phyloP scores from a whole-genome alignment of 73 alveolate genomes.

The Paraurostyla sp. region DNA sequence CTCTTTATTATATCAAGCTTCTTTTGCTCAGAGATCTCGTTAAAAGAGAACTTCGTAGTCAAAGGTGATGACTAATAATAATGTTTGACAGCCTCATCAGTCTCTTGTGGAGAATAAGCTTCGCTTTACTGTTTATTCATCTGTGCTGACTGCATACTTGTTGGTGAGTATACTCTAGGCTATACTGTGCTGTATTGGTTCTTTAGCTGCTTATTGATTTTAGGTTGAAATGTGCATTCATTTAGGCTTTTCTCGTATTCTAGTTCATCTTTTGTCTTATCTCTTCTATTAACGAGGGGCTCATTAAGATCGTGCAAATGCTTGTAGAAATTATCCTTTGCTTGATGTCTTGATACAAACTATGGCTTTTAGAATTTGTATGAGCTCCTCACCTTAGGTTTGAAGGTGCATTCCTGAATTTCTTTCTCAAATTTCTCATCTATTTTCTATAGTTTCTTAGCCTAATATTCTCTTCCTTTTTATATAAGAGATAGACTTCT shows the following conservation, averaged over 20 bases:
- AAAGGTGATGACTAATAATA: too few relatives aligned
- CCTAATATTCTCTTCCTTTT: background rate
- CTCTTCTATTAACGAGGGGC: background rate
- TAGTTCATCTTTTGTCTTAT: conserved; percentile 56
- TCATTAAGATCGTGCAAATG: background rate
- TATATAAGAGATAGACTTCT: background rate
- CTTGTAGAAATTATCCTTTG: background rate
- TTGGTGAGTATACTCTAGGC: too few relatives aligned
- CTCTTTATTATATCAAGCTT: background rate
- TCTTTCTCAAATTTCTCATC: conserved; percentile 29
- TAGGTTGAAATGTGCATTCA: conserved; percentile 66
- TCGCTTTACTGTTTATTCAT: too few relatives aligned
- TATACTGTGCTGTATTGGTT: background rate
- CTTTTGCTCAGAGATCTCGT: background rate
- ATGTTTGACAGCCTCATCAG: too few relatives aligned
- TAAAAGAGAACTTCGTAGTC: background rate
- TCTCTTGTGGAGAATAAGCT: too few relatives aligned
- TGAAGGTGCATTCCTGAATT: background rate
- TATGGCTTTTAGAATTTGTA: background rate
- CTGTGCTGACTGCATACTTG: too few relatives aligned
- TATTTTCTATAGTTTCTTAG: background rate
- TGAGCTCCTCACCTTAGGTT: background rate
- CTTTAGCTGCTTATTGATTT: background rate
- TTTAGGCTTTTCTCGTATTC: conserved; percentile 53
- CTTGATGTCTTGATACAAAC: background rate